Conservation (phyloP, 192 early-diverging fungal species). For the Obelidium mucronatum region DNA sequence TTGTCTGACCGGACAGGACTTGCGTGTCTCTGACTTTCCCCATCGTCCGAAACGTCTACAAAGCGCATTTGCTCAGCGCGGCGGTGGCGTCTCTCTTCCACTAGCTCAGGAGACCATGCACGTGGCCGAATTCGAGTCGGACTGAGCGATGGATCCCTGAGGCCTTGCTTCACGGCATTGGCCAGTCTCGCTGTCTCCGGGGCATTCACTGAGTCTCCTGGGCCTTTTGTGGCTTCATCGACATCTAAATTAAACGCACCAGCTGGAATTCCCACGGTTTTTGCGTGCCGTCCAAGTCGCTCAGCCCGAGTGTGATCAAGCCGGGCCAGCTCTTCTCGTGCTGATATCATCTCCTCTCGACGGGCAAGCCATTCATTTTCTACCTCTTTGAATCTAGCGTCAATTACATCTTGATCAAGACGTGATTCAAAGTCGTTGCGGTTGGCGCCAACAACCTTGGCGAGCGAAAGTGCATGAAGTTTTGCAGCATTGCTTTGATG, state of each 20-base stretch:
- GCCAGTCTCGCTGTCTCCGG: background rate
- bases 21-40: background rate
- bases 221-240: background rate
- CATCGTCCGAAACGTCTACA: background rate
- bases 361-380: conserved; percentile 56
- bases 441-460: conserved; percentile 41
- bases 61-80: background rate
- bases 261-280: conserved; percentile 19
- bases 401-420: conserved; percentile 13
- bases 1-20: conserved; percentile 11
- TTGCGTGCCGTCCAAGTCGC: conserved; percentile 21
- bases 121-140: conserved; percentile 4
- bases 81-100: conserved; percentile 16
- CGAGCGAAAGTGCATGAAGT: conserved; percentile 25
- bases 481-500: conserved; percentile 25
- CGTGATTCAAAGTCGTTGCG: conserved; percentile 12
- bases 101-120: conserved; percentile 30
- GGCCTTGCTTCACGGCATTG: background rate
- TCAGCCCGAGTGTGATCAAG: conserved; percentile 39
- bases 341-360: conserved; percentile 44
- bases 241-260: too few relatives aligned
- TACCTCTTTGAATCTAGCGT: conserved; percentile 42
- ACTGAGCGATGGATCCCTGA: conserved; percentile 20
- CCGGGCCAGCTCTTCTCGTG: conserved; percentile 40
- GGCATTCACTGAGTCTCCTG: background rate